Conservation (phyloP, 139 green algal genomes). For the Chlamydomonas eustigma region DNA sequence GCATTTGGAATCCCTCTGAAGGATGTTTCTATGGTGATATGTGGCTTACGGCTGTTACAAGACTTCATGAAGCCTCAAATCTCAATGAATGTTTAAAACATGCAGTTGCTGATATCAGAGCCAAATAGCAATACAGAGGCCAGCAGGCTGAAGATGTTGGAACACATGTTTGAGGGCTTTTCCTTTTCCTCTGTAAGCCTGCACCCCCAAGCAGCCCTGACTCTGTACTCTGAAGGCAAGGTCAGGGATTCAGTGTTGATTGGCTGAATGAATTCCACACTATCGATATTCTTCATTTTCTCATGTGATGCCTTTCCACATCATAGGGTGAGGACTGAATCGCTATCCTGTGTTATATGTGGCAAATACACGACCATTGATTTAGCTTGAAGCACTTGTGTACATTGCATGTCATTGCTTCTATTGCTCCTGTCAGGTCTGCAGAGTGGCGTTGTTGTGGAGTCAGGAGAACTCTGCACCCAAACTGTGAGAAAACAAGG, state of each 20-base stretch:
- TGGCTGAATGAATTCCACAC: neutral
- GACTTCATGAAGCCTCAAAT: neutral
- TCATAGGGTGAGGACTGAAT: neutral
- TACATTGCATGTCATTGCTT: neutral
- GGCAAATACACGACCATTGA: neutral
- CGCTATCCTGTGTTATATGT: neutral
- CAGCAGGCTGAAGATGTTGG: conserved; percentile 56
- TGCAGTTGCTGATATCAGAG: conserved; percentile 68
- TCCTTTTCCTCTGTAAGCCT: conserved; percentile 55
- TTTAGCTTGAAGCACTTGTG: neutral
- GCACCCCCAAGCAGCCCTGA: conserved; percentile 82
- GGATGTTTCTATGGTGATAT: no score
- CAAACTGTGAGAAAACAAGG: conserved; percentile 53
- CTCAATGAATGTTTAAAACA: neutral
- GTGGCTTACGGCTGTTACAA: no score
- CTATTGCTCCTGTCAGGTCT: conserved; percentile 35
- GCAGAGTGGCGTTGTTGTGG: conserved; percentile 77
- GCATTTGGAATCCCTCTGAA: no score
- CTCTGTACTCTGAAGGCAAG: conserved; percentile 67
- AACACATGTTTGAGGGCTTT: conserved; percentile 73
- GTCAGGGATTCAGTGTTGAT: neutral
- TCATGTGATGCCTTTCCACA: neutral
- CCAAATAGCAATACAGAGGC: conserved; percentile 53
- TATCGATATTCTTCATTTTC: neutral
- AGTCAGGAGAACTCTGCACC: conserved; percentile 71